These are phyloP conservation scores for Suhomyces prunicola DNA, from an alignment of 805 yeast species.

Conservation along the genomic window DNA sequence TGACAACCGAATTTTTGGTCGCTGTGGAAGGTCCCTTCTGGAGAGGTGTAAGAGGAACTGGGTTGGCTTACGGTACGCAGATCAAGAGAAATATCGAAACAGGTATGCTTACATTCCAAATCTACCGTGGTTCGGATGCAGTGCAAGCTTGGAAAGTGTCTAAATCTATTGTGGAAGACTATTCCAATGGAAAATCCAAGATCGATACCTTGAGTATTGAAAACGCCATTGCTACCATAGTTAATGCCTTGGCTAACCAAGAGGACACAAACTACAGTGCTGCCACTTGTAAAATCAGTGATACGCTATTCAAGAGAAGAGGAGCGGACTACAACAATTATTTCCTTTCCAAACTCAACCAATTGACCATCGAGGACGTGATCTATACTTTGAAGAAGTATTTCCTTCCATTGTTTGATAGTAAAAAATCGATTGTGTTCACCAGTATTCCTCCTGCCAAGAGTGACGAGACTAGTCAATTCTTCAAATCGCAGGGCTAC, in stretches of 20 bases:
- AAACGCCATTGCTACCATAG: conserved; percentile 75
- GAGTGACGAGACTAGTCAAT: conserved; percentile 42
- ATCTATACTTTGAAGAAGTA: conserved; percentile 51
- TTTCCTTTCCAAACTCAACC: conserved; percentile 52
- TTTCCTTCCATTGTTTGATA: conserved; percentile 61
- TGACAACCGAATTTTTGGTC: conserved; percentile 73
- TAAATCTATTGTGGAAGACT: conserved; percentile 58
- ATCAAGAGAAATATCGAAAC: conserved; percentile 58
- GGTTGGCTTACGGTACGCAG: conserved; percentile 86
- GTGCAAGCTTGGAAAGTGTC: conserved; percentile 62
- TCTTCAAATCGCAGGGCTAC: conserved; percentile 57
- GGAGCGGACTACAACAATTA: conserved; percentile 61
- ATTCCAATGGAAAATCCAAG: conserved; percentile 48
- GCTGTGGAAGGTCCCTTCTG: conserved; percentile 96
- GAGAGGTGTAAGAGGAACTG: conserved; percentile 93
- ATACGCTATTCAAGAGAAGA: conserved; percentile 62
- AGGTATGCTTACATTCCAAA: conserved; percentile 61
- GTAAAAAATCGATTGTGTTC: conserved; percentile 57
- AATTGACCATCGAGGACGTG: conserved; percentile 54
- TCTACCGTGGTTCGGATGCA: conserved; percentile 84
- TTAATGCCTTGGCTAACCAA: conserved; percentile 63
- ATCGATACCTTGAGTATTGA: conserved; percentile 61
- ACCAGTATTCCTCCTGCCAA: conserved; percentile 72
- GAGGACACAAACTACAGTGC: conserved; percentile 67
- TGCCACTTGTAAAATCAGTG: conserved; percentile 62